Percentiles rank a stretch among this genome's conserved stretches.
phyloP scores from a whole-genome alignment of 1,284 basidiomycete genomes.

The Heliocybe sulcata region DNA sequence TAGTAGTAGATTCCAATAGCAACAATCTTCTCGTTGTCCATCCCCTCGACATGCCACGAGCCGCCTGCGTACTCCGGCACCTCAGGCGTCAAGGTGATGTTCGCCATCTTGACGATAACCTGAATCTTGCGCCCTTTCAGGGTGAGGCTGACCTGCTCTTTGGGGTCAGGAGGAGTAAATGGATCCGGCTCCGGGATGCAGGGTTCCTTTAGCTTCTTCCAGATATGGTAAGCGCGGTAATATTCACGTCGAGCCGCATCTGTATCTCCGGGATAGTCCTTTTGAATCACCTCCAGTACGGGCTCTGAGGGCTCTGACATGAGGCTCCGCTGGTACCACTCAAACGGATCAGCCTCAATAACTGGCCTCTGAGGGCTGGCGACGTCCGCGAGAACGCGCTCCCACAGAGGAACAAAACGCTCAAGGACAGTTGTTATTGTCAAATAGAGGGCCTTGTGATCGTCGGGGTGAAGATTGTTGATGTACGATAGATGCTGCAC shows the following conservation, averaged over 20 bases:
- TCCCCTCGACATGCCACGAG: slow-evolving; percentile 24
- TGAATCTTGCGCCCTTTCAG: slow-evolving; percentile 13
- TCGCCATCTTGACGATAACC: slow-evolving; percentile 24
- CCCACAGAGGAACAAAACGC: slow-evolving; percentile 9
- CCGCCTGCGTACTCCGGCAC: slow-evolving; percentile 19
- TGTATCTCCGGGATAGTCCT: neutral
- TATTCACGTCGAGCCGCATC: neutral
- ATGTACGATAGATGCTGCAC: neutral
- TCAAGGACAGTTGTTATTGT: slow-evolving; percentile 5
- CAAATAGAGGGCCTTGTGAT: neutral
- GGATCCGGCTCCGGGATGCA: neutral
- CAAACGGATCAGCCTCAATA: neutral
- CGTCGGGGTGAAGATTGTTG: neutral
- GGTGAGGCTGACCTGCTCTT: neutral
- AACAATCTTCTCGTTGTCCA: slow-evolving; percentile 39
- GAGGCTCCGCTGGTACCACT: neutral
- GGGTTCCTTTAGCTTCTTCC: neutral
- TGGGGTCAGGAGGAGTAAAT: slow-evolving; percentile 12
- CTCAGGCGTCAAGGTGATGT: slow-evolving; percentile 20
- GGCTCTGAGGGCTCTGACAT: no score
- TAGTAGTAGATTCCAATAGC: slow-evolving; percentile 32
- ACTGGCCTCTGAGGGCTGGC: neutral
- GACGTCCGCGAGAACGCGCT: slow-evolving; percentile 8
- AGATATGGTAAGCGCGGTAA: neutral
- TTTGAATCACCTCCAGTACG: neutral